phyloP scores from a whole-genome alignment of 805 yeast genomes.

The Hyphopichia homilentoma region DNA sequence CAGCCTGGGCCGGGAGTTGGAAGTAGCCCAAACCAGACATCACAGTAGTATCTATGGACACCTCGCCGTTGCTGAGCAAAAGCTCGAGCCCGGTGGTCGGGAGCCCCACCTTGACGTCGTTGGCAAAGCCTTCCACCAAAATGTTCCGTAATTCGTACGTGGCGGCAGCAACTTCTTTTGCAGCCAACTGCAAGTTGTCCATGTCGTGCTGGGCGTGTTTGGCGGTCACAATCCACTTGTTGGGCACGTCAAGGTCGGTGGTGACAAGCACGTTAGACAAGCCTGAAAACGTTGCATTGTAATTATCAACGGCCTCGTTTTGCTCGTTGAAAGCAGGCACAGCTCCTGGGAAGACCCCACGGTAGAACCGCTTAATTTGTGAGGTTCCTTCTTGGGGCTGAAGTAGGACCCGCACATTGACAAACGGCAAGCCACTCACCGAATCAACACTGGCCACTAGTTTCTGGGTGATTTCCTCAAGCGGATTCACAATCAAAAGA shows the following conservation, averaged over 20 bases:
- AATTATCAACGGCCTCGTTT: slow-evolving; percentile 17
- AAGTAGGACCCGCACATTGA: slow-evolving; percentile 51
- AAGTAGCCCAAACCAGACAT: slow-evolving; percentile 84
- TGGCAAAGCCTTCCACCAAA: slow-evolving; percentile 68
- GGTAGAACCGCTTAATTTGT: slow-evolving; percentile 56
- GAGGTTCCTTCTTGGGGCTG: slow-evolving; percentile 48
- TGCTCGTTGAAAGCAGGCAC: slow-evolving; percentile 23
- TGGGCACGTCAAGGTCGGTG: slow-evolving; percentile 56
- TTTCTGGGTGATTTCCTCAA: slow-evolving; percentile 64
- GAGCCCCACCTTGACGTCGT: slow-evolving; percentile 34
- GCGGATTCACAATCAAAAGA: slow-evolving; percentile 65
- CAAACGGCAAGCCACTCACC: slow-evolving; percentile 42
- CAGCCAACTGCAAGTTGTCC: slow-evolving; percentile 51
- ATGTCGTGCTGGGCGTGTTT: slow-evolving; percentile 50
- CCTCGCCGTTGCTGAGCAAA: slow-evolving; percentile 19
- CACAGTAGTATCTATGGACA: slow-evolving; percentile 55
- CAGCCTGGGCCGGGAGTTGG: slow-evolving; percentile 74
- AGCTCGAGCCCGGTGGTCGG: slow-evolving; percentile 53
- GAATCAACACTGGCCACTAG: slow-evolving; percentile 43
- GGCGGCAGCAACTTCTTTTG: slow-evolving; percentile 39
- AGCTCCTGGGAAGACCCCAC: slow-evolving; percentile 38
- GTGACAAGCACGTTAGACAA: slow-evolving; percentile 40
- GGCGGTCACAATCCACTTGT: slow-evolving; percentile 64
- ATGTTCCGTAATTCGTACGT: slow-evolving; percentile 50
- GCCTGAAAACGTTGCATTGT: slow-evolving; percentile 39